Evolutionary conservation across 2,329 filamentous ascomycete genomes (phyloP).

Genomic region (Xylaria sp.): DNA sequence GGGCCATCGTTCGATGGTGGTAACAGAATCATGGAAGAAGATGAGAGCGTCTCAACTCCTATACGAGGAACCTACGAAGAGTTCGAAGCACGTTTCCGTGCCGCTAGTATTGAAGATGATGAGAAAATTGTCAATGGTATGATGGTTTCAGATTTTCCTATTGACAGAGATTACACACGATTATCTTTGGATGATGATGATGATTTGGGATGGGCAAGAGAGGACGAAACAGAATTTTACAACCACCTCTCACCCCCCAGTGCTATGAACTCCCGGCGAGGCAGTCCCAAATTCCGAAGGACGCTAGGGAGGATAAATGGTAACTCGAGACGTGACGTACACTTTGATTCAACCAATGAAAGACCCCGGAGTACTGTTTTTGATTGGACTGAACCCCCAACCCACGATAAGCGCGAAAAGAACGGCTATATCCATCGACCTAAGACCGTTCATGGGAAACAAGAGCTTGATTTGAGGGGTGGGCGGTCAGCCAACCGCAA

Average conservation of each 20-base stretch:
- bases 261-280: conserved; percentile 64
- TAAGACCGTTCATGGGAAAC: conserved; percentile 80
- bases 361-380: conserved; percentile 76
- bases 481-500: conserved; percentile 75
- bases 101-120: conserved; percentile 40
- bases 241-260: conserved; percentile 69
- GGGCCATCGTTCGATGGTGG: conserved; percentile 66
- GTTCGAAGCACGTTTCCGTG: conserved; percentile 44
- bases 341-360: conserved; percentile 54
- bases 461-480: conserved; percentile 75
- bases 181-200: conserved; percentile 71
- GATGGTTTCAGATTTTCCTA: conserved; percentile 49
- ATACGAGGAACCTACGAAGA: conserved; percentile 54
- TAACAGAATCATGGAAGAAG: conserved; percentile 71
- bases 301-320: conserved; percentile 66
- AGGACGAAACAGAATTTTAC: conserved; percentile 64
- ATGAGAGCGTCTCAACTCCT: conserved; percentile 67
- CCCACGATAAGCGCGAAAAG: conserved; percentile 69
- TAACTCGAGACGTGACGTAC: conserved; percentile 55
- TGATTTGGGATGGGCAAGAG: conserved; percentile 71
- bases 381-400: conserved; percentile 78
- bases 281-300: conserved; percentile 64
- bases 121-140: conserved; percentile 42
- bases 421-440: conserved; percentile 72
- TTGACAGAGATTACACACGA: conserved; percentile 58